Conservation (phyloP, 192 early-diverging fungal species). For the Mycoemilia scoparia region DNA sequence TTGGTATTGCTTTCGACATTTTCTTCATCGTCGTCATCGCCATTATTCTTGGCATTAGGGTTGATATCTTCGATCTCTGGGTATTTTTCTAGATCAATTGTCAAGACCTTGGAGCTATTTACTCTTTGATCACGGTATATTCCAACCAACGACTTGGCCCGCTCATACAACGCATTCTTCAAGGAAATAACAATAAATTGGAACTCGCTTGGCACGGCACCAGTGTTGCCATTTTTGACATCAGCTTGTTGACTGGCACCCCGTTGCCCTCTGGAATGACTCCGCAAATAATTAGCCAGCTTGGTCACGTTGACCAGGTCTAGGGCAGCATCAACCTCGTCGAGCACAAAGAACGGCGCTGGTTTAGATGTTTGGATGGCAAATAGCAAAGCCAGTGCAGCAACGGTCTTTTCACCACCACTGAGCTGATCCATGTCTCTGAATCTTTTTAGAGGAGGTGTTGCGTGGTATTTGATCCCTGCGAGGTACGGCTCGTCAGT, state of each 20-base stretch:
- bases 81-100: slow-evolving; percentile 39
- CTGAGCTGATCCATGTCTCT: slow-evolving; percentile 98
- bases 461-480: slow-evolving; percentile 94
- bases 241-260: slow-evolving; percentile 8
- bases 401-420: slow-evolving; percentile 97
- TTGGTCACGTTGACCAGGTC: slow-evolving; percentile 92
- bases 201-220: slow-evolving; percentile 26
- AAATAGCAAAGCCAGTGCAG: slow-evolving; percentile 88
- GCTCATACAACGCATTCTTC: slow-evolving; percentile 86
- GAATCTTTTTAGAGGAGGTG: slow-evolving; percentile 99
- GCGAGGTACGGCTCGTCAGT: slow-evolving; percentile 87
- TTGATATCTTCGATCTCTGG: no score
- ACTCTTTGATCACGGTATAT: slow-evolving; percentile 79
- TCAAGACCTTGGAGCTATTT: slow-evolving; percentile 70
- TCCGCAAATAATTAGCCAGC: slow-evolving; percentile 77
- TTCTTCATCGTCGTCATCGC: no score
- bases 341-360: slow-evolving; percentile 97
- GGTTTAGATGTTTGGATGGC: slow-evolving; percentile 91
- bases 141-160: slow-evolving; percentile 83
- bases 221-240: slow-evolving; percentile 1
- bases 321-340: slow-evolving; percentile 97
- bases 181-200: slow-evolving; percentile 98
- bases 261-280: slow-evolving; percentile 28
- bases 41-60: no score
- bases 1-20: no score